Evolutionary conservation across 495 filamentous ascomycete genomes (phyloP).

Genomic region (Aspergillus affinis): DNA sequence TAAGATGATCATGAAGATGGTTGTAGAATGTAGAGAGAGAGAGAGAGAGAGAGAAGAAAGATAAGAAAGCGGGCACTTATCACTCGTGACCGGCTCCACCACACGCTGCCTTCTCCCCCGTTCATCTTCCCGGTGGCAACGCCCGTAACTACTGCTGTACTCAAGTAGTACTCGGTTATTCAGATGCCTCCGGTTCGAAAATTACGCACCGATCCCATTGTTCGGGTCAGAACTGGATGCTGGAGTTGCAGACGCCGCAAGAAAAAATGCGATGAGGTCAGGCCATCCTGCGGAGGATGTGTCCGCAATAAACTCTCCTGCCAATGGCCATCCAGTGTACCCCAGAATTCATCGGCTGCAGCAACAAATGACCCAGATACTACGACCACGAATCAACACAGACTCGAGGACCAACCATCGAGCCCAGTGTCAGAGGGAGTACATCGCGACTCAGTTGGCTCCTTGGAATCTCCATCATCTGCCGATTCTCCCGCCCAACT

Average conservation of each 20-base stretch:
- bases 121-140: background rate
- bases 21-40: too few species aligned
- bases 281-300: slow-evolving; percentile 67
- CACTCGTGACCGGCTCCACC: background rate
- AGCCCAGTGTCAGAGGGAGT: slow-evolving; percentile 6
- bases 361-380: slow-evolving; percentile 7
- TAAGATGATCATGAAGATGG: too few species aligned
- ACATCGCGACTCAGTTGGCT: slow-evolving; percentile 4
- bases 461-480: slow-evolving; percentile 3
- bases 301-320: slow-evolving; percentile 33
- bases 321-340: slow-evolving; percentile 30
- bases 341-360: slow-evolving; percentile 10
- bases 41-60: too few species aligned
- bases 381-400: background rate
- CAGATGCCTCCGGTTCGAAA: slow-evolving; percentile 34
- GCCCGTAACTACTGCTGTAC: background rate
- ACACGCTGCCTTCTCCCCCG: background rate
- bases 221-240: slow-evolving; percentile 64
- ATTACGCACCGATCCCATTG: slow-evolving; percentile 29
- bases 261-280: slow-evolving; percentile 90
- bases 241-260: slow-evolving; percentile 84
- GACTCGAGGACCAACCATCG: background rate
- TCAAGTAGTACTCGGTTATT: background rate
- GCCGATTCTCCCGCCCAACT: background rate
- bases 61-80: background rate